Conservation (phyloP, 768 basidiomycete species). For the Pleurotus pulmonarius region DNA sequence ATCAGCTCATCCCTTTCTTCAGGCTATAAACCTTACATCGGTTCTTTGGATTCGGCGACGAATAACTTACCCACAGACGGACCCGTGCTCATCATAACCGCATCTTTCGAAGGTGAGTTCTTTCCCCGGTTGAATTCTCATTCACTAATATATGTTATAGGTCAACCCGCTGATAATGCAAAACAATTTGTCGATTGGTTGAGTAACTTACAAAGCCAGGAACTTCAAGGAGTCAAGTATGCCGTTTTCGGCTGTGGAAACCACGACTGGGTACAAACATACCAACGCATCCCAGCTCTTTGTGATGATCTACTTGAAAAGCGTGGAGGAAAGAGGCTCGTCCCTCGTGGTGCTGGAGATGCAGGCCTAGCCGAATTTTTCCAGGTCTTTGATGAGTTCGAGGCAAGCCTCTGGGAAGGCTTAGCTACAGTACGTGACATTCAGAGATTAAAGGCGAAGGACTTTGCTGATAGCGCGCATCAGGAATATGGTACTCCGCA, state of each 20-base stretch:
- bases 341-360: constrained; percentile 37
- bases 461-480: background rate
- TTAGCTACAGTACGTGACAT: constrained; percentile 25
- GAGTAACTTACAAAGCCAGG: constrained; percentile 20
- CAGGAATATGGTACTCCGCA: constrained; percentile 28
- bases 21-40: constrained; percentile 36
- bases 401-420: constrained; percentile 31
- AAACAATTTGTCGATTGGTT: constrained; percentile 41
- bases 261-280: constrained; percentile 44
- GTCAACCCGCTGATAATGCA: constrained; percentile 47
- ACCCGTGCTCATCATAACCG: constrained; percentile 41
- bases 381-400: constrained; percentile 40
- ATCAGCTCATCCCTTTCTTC: background rate
- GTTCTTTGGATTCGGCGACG: constrained; percentile 35
- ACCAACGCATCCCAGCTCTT: constrained; percentile 39
- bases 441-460: background rate
- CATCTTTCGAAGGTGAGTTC: constrained; percentile 40
- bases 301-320: constrained; percentile 30
- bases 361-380: constrained; percentile 39
- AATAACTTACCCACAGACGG: constrained; percentile 36
- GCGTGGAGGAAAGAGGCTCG: constrained; percentile 31
- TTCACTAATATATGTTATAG: constrained; percentile 12
- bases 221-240: constrained; percentile 29
- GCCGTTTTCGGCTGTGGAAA: constrained; percentile 50
- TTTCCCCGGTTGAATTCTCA: too few species aligned